Evolutionary conservation across 2,329 filamentous ascomycete species (phyloP).

Genomic region (Xylariales sp.): DNA sequence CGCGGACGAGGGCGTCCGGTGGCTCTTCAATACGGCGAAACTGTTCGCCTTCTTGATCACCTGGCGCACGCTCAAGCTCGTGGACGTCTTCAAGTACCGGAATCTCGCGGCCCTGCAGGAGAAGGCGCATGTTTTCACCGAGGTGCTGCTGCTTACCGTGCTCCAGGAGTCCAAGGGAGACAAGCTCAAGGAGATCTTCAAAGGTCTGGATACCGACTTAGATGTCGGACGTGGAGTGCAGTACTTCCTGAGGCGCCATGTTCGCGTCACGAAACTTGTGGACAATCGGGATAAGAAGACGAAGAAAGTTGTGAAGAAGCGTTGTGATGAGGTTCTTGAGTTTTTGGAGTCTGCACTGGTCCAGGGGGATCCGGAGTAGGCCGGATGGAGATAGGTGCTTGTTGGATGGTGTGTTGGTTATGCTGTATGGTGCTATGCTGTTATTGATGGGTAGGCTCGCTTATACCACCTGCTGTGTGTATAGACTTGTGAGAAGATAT

Average conservation of each 20-base stretch:
- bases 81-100: slow-evolving; percentile 71
- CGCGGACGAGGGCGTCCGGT: slow-evolving; percentile 64
- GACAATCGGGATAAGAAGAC: slow-evolving; percentile 57
- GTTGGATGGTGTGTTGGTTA: not conserved
- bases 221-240: slow-evolving; percentile 79
- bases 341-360: slow-evolving; percentile 50
- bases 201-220: slow-evolving; percentile 72
- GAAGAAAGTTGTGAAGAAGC: slow-evolving; percentile 59
- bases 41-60: slow-evolving; percentile 65
- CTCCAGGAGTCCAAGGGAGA: slow-evolving; percentile 73
- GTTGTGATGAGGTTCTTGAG: slow-evolving; percentile 57
- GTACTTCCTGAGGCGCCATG: slow-evolving; percentile 81
- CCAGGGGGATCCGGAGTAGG: slow-evolving; percentile 35
- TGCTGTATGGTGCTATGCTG: no score
- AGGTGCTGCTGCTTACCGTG: slow-evolving; percentile 81
- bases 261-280: slow-evolving; percentile 72
- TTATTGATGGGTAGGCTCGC: not conserved
- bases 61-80: slow-evolving; percentile 58
- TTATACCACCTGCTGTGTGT: not conserved
- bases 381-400: not conserved
- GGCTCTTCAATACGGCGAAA: slow-evolving; percentile 64
- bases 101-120: slow-evolving; percentile 82
- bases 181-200: slow-evolving; percentile 73
- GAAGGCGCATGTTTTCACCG: slow-evolving; percentile 81
- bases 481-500: not conserved